These are phyloP conservation scores for Aspergillus sp. DNA, from an alignment of 2,329 filamentous ascomycete genomes.

Conservation along the genomic window DNA sequence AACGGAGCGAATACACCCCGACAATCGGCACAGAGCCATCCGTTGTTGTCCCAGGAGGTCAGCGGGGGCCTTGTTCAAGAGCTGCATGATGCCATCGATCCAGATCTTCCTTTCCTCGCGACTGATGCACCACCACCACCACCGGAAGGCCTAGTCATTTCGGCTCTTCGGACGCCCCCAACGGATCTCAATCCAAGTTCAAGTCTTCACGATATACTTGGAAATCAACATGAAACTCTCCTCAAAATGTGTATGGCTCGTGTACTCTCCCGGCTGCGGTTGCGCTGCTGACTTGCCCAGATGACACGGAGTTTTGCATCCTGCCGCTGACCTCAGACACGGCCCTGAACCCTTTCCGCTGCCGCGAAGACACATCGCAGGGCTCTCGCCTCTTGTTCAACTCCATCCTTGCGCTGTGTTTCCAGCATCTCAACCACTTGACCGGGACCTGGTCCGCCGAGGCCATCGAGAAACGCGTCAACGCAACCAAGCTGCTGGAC, in stretches of 20 bases:
- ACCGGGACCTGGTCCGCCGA: slow-evolving; percentile 11
- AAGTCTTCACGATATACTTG: neutral
- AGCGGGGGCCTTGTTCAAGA: no score
- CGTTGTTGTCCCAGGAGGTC: no score
- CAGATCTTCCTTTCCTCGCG: no score
- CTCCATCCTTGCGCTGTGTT: slow-evolving; percentile 23
- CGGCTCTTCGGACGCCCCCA: no score
- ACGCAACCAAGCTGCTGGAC: slow-evolving; percentile 25
- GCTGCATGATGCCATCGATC: no score
- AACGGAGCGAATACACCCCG: no score
- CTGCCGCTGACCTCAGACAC: slow-evolving; percentile 34
- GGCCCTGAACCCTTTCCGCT: slow-evolving; percentile 33
- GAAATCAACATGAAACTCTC: slow-evolving; percentile 5
- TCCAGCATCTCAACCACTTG: slow-evolving; percentile 30
- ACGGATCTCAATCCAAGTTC: neutral
- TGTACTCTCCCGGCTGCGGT: no score
- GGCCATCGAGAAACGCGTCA: slow-evolving; percentile 11
- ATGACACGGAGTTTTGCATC: slow-evolving; percentile 36
- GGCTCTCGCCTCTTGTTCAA: slow-evolving; percentile 31
- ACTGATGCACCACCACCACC: no score
- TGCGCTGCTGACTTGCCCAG: slow-evolving; percentile 13
- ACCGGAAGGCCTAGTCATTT: no score
- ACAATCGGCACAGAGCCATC: no score
- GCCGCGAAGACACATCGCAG: slow-evolving; percentile 17
- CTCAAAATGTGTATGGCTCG: slow-evolving; percentile 3